phyloP scores from a whole-genome alignment of 805 yeast species.

The Candida palmyrensis region DNA sequence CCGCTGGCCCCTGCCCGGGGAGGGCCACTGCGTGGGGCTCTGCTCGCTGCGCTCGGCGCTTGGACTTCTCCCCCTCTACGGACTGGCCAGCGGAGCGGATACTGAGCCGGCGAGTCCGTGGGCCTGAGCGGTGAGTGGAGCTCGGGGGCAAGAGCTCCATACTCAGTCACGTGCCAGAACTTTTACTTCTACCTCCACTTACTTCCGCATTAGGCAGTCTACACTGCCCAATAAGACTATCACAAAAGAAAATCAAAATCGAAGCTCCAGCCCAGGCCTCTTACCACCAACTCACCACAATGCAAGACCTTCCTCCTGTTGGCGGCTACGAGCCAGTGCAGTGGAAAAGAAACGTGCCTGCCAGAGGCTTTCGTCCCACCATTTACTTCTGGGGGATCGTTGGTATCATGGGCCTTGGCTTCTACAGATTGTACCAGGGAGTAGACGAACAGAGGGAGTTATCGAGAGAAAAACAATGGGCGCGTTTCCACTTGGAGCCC shows the following conservation, averaged over 20 bases:
- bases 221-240: conserved; percentile 4
- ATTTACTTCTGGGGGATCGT: conserved; percentile 62
- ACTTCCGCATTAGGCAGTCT: conserved; percentile 3
- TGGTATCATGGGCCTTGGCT: conserved; percentile 66
- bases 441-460: conserved; percentile 74
- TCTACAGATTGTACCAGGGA: conserved; percentile 59
- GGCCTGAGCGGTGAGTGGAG: too few species aligned
- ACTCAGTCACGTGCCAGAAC: too few species aligned
- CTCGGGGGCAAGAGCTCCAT: too few species aligned
- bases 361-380: conserved; percentile 79
- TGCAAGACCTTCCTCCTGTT: conserved; percentile 83
- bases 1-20: too few species aligned
- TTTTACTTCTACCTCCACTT: too few species aligned
- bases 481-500: conserved; percentile 69
- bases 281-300: conserved; percentile 8
- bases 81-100: too few species aligned
- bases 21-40: too few species aligned
- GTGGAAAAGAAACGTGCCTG: conserved; percentile 83
- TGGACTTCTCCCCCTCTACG: too few species aligned
- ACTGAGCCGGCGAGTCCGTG: too few species aligned
- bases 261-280: not conserved
- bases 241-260: not conserved
- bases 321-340: conserved; percentile 84
- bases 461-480: conserved; percentile 71
- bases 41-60: too few species aligned